Percentiles rank a stretch among this genome's conserved stretches.
Conservation (phyloP, 208 protist species). For the Leishmania major region DNA sequence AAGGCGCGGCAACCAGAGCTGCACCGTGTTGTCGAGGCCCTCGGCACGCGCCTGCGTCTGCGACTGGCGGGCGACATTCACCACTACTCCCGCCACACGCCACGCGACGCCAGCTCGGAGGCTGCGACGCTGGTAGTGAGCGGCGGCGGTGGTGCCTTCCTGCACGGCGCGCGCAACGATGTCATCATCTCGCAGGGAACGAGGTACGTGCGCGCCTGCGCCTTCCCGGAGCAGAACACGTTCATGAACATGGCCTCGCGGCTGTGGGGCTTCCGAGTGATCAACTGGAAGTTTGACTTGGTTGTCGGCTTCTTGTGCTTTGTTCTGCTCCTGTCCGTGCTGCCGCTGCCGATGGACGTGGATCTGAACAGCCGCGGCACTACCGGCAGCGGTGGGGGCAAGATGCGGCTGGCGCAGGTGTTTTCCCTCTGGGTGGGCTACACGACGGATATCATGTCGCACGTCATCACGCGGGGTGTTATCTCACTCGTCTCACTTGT, state of each 20-base stretch:
- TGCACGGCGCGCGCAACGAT: slow-evolving; percentile 69
- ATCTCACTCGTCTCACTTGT: slow-evolving; percentile 52
- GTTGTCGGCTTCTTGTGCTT: slow-evolving; percentile 75
- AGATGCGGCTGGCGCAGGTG: slow-evolving; percentile 23
- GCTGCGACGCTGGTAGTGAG: slow-evolving; percentile 77
- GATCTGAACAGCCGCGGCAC: background rate
- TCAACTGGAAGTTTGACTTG: slow-evolving; percentile 91
- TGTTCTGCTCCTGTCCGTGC: slow-evolving; percentile 56
- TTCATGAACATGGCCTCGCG: slow-evolving; percentile 61
- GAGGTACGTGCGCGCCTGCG: slow-evolving; percentile 49
- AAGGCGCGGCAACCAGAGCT: slow-evolving; percentile 56
- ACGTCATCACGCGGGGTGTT: slow-evolving; percentile 50
- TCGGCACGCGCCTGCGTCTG: slow-evolving; percentile 74
- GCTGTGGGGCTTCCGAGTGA: slow-evolving; percentile 72
- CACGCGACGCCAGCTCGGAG: slow-evolving; percentile 51
- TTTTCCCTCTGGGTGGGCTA: slow-evolving; percentile 38
- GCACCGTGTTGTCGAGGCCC: slow-evolving; percentile 44
- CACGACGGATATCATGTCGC: slow-evolving; percentile 43
- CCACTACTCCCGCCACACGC: slow-evolving; percentile 84
- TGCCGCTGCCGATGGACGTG: slow-evolving; percentile 51
- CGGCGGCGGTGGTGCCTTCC: slow-evolving; percentile 82
- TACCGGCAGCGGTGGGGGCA: background rate
- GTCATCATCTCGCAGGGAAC: slow-evolving; percentile 69
- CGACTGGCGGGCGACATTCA: slow-evolving; percentile 85
- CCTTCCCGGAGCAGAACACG: slow-evolving; percentile 70